Base-by-base conservation (phyloP, 768 basidiomycete genomes). In the Collybia sordida region DNA sequence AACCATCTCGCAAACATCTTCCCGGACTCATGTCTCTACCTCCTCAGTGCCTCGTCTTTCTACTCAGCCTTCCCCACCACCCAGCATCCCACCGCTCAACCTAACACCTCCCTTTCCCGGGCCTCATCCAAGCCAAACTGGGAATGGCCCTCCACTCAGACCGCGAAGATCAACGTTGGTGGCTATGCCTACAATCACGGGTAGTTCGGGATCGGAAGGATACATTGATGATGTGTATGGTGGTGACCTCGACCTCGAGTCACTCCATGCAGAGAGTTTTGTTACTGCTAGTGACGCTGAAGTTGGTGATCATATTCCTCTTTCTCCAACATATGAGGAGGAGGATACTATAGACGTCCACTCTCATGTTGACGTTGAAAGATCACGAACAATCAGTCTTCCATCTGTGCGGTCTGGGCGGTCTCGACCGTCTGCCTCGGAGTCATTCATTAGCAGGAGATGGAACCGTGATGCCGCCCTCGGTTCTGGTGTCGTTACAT, bases 1-100 rank as follows among this genome's bases (percentile, higher is more conserved):
- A 27, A 83, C 86, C 4, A 70, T 78, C 37, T 86, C 84, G 21
- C 75, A 85, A 50, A 79, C 77, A 1, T 88, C 86, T 1, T 82
- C 82, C 14, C 75, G 75, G 38, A 84, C 81, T 1, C 78, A 84
- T 49, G 64, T 72, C 28, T 81, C 82, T 3, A 67, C 68, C 12
- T 58, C 58, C 12, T 77, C 73, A 14, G 11, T 61, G 14, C 46
- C 53, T 31, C 54, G 56, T 31, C 54, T 50, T 39, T 43, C 52
- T 18, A 35, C 51, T 8, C 36, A 23, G 28, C 39, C 55, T 38
- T 37, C 44, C 59, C 64, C 51, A 59, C 71, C 18, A 3, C 82
- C 83, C 0, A 67, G 65, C 17, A 81, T 88, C 35, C 81, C 83
- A 3, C 80, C 83, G 3, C 65, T 86, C 27, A 83, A 86, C 59